These are phyloP conservation scores for Chlamydomonas sp. DNA, from an alignment of 139 green algal genomes.

Conservation along the genomic window DNA sequence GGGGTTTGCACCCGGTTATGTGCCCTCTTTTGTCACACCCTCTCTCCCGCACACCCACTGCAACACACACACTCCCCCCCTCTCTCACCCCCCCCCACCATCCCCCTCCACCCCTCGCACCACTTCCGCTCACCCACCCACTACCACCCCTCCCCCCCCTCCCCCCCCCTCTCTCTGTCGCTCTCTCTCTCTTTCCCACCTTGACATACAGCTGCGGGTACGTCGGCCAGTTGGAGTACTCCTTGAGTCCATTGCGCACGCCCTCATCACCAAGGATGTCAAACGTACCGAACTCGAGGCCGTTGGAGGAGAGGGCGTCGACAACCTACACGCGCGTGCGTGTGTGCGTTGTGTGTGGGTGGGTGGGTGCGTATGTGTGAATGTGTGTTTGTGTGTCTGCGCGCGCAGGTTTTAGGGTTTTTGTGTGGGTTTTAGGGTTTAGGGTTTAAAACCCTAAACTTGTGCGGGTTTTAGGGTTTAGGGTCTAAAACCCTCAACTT, in stretches of 20 bases:
- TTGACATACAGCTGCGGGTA: constrained; percentile 71
- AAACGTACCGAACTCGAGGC: constrained; percentile 63
- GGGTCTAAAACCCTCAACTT: not conserved
- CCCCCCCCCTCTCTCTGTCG: not conserved
- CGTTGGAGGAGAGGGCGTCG: constrained; percentile 10
- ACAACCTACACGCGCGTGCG: constrained; percentile 7
- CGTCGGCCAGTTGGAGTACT: constrained; percentile 80
- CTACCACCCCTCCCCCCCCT: constrained; percentile 48
- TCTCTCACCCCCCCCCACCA: too few relatives aligned
- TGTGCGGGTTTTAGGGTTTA: too few relatives aligned
- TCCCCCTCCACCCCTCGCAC: not conserved
- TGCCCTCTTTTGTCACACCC: too few relatives aligned
- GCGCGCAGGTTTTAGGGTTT: too few relatives aligned
- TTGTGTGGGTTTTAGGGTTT: constrained; percentile 4
- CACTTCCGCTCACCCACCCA: constrained; percentile 31
- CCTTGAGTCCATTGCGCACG: constrained; percentile 80
- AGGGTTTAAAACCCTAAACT: not conserved
- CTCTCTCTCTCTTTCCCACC: too few relatives aligned
- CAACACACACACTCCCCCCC: constrained; percentile 57
- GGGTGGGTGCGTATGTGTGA: too few relatives aligned
- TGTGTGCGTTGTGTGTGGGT: not conserved
- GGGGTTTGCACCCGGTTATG: too few relatives aligned
- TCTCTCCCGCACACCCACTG: too few relatives aligned
- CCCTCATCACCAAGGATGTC: constrained; percentile 83
- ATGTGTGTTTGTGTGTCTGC: too few relatives aligned